Percentiles rank a stretch among this genome's conserved stretches.
phyloP scores from a whole-genome alignment of 2,329 filamentous ascomycete genomes.

The Trichoderma simmonsii region DNA sequence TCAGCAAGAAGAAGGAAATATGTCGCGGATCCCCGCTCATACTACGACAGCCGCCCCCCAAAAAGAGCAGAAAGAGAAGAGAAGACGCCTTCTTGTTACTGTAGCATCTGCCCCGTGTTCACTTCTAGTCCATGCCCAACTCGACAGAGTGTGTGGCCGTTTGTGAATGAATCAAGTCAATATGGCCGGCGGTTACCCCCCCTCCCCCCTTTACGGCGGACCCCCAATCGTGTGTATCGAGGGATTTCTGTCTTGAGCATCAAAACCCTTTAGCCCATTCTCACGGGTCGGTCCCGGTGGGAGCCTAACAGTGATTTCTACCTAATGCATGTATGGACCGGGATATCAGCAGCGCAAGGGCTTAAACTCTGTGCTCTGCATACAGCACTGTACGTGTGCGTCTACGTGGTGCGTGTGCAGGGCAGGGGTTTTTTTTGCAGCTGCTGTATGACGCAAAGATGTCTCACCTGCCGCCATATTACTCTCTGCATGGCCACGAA shows the following conservation, averaged over 20 bases:
- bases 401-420: neutral
- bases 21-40: constrained; percentile 11
- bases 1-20: neutral
- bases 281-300: neutral
- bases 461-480: neutral
- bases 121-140: neutral
- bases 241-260: neutral
- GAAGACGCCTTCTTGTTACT: neutral
- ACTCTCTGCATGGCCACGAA: neutral
- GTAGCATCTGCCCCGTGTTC: constrained; percentile 14
- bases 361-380: neutral
- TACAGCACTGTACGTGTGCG: neutral
- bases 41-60: neutral
- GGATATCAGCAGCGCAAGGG: neutral
- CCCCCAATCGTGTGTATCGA: neutral
- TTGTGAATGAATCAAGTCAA: neutral
- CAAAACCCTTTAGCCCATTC: neutral
- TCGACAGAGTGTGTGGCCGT: neutral
- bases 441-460: constrained; percentile 2
- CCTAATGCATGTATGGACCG: constrained; percentile 4
- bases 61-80: constrained; percentile 1
- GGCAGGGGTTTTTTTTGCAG: neutral
- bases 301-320: neutral
- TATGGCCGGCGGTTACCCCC: neutral
- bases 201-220: neutral